Base-by-base conservation (phyloP, 2,329 filamentous ascomycete species). In the Fusarium praegraminearum region DNA sequence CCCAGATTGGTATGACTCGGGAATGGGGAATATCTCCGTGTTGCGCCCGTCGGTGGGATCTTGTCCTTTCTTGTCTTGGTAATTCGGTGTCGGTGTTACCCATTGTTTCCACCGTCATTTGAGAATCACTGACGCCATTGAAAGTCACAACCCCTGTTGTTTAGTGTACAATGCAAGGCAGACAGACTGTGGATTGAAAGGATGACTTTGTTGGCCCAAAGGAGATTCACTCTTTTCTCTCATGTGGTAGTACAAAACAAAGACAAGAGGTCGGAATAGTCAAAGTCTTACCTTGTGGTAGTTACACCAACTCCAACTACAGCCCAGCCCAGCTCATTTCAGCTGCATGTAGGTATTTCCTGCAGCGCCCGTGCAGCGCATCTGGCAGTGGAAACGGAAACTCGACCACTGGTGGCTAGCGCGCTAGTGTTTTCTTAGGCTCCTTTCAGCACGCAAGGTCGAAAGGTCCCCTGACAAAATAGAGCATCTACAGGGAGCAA, bases 311-410 rank as follows among this genome's bases (percentile, higher is more conserved):
- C 57, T 49, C 44, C 43, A 61, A 35, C n/a, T 51, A 22, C 49
- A 51, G 47, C 33, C 33, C 47, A 36, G 49, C 18, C 33, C 35
- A 51, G 16, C 5, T 46, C 24, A 53, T 55, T 36, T 36, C 50
- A 56, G 54, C 57, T 71, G 63, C 67, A 70, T 68, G 63, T 60
- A 71, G 26, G 55, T 65, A 51, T 61, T 68, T 71, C 58, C 53
- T 70, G 67, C 63, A 70, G 62, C 16, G 62, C 16, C 33, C 55
- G 50, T 57, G 46, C 50, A 41, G 38, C n/a, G 38, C n/a, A 69
- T 30, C 28, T 30, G 12, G 28, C 28, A 30, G 12, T 30, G 22
- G 47, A 49, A 55, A 61, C 55, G 67, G 67, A 70, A 67, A 55
- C 54, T 68, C 58, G 52, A 57, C 62, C 65, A 69, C 56, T 55